Conservation (phyloP, 257 asterid genomes). For the Nicotiana obtusifolia region DNA sequence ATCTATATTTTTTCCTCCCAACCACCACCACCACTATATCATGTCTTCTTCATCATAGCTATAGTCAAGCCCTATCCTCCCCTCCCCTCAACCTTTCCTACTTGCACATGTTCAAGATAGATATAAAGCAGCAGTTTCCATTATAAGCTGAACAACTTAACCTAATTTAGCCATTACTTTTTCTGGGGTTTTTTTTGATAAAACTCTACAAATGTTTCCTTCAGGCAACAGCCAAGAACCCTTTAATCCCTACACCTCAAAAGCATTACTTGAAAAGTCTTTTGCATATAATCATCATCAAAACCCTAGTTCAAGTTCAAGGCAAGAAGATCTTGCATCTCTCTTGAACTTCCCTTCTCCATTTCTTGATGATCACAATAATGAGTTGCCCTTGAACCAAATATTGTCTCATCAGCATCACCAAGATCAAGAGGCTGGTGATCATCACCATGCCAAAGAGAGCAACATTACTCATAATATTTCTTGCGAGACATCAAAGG, state of each 20-base stretch:
- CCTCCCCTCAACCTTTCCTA: background rate
- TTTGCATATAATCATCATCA: slow-evolving; percentile 18
- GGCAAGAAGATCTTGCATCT: slow-evolving; percentile 21
- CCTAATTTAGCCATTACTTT: background rate
- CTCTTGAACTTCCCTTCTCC: slow-evolving; percentile 40
- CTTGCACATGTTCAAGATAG: background rate
- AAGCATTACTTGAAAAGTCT: slow-evolving; percentile 20
- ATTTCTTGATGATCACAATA: slow-evolving; percentile 35
- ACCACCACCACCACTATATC: background rate
- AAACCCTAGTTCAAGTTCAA: slow-evolving; percentile 25
- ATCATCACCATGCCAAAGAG: background rate
- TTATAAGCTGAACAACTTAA: background rate
- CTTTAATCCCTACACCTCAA: slow-evolving; percentile 5
- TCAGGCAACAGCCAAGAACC: slow-evolving; percentile 25
- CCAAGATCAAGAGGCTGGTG: background rate
- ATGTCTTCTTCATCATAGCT: background rate
- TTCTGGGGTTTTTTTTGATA: background rate
- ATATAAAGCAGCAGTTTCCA: background rate
- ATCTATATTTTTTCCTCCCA: background rate
- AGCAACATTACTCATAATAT: background rate
- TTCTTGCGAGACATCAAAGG: background rate
- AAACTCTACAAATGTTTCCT: slow-evolving; percentile 28
- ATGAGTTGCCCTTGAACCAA: slow-evolving; percentile 38
- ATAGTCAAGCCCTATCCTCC: background rate
- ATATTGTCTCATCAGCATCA: slow-evolving; percentile 26